Evolutionary conservation across 2,329 filamentous ascomycete genomes (phyloP), one percentile per base, ranked within the genome.

Genomic region (Penicillium sp.): DNA sequence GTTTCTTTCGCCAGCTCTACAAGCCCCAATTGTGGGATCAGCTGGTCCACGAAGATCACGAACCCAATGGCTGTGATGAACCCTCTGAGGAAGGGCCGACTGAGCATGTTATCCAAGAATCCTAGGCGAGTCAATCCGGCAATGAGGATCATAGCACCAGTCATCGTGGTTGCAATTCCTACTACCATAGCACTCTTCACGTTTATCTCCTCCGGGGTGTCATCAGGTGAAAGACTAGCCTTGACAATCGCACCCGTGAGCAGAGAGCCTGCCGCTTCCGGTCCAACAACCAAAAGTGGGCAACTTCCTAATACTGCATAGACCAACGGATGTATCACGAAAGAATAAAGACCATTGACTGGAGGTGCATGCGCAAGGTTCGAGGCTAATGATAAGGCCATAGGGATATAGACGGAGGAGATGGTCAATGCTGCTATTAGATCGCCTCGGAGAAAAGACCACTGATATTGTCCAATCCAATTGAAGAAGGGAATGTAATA

Each of bases 31-130:
- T 98, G 92, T 0, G 93, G 93, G 52, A 97, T 90, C 45, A 96
- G 79, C 75, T 99, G 95, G 73, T 98, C 95, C 35, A 98, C 91
- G 39, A 96, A 86, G 70, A 99, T 98, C 63, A 98, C 93, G 55
- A 97, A 90, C 48, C 95, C 95, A 71, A 99, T 96, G 50, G 95
- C 95, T 56, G 91, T 96, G 75, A 99, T 97, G 77, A 99, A 99
- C 1, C 95, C 95, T 58, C 95, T 84, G 55, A 98, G 77, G 67
- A 99, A 98, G 1, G 95, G 95, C 33, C 91, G 84, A 65, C 93
- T 97, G 35, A 99, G 82, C 11, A 99, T 93, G 68, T 91, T 96
- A 71, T 99, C 95, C 59, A 99, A 76, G 68, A 98, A 99, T 0
- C 95, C 95, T 3, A 99, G 79, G 14, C 95, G 84, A 24, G 90